Conservation (phyloP, 192 early-diverging fungal species). For the Coemansia sp. region DNA sequence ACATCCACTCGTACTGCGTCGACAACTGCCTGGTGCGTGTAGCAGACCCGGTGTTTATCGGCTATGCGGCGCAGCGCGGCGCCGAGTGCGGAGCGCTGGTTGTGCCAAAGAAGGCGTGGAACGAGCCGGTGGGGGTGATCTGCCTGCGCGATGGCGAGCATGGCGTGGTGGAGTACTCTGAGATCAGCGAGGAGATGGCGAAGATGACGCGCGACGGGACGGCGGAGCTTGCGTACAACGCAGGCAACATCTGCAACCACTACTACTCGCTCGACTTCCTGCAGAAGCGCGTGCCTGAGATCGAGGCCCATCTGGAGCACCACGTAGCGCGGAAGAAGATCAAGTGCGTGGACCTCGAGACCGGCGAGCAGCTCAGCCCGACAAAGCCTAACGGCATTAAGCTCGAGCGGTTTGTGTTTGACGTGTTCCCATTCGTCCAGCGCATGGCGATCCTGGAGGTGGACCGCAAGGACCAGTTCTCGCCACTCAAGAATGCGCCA, state of each 20-base stretch:
- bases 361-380: conserved; percentile 71
- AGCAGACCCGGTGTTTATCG: conserved; percentile 94
- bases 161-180: conserved; percentile 95
- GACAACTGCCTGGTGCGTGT: conserved; percentile 98
- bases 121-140: conserved; percentile 95
- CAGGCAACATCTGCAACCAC: conserved; percentile 98
- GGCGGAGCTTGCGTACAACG: conserved; percentile 72
- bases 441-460: conserved; percentile 90
- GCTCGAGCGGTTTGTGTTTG: conserved; percentile 99
- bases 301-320: conserved; percentile 87
- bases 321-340: conserved; percentile 99
- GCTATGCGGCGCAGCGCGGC: conserved; percentile 83
- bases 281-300: conserved; percentile 70
- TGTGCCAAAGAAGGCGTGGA: conserved; percentile 81
- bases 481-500: conserved; percentile 96
- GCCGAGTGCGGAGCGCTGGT: conserved; percentile 95
- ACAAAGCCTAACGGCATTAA: conserved; percentile 93
- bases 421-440: conserved; percentile 92
- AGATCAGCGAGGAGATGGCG: conserved; percentile 79
- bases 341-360: conserved; percentile 76
- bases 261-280: conserved; percentile 94
- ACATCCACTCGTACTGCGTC: conserved; percentile 94
- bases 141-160: conserved; percentile 80
- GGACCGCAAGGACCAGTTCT: conserved; percentile 92
- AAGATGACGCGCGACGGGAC: conserved; percentile 61